Evolutionary conservation across 768 basidiomycete species (phyloP).

Genomic region (Cubamyces sp.): DNA sequence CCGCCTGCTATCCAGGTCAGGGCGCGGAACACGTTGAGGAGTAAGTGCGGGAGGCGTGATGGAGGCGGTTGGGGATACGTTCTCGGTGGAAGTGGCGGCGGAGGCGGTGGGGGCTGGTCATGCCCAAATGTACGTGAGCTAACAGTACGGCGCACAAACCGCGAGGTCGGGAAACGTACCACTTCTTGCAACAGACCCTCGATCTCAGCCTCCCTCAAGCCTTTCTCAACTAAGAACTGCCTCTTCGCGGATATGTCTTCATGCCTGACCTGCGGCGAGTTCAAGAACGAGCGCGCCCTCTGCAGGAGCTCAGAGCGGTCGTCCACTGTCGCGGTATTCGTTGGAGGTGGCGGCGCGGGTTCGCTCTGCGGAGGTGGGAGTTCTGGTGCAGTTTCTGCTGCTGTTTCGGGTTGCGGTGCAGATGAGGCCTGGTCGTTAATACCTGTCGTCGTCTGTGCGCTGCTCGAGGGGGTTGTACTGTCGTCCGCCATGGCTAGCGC

Average conservation of each 20-base stretch:
- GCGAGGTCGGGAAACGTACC: slow-evolving; percentile 42
- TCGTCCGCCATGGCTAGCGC: slow-evolving; percentile 19
- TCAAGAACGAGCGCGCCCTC: slow-evolving; percentile 66
- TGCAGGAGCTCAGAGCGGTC: slow-evolving; percentile 35
- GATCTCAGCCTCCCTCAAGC: slow-evolving; percentile 64
- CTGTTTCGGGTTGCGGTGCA: background rate
- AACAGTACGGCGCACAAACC: background rate
- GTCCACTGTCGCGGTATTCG: background rate
- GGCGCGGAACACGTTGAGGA: slow-evolving; percentile 63
- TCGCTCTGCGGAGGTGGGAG: background rate
- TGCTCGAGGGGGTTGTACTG: background rate
- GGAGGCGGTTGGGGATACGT: slow-evolving; percentile 74
- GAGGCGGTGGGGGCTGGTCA: slow-evolving; percentile 4
- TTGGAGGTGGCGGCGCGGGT: background rate
- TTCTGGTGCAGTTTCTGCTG: slow-evolving; percentile 2
- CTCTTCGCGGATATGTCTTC: slow-evolving; percentile 62
- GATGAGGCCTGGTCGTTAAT: background rate
- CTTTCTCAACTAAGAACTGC: slow-evolving; percentile 71
- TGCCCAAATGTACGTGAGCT: background rate
- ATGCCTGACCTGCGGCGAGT: slow-evolving; percentile 63
- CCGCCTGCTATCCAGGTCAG: slow-evolving; percentile 71
- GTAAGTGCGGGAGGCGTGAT: slow-evolving; percentile 67
- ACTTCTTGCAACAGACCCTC: slow-evolving; percentile 57
- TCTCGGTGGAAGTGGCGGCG: slow-evolving; percentile 59
- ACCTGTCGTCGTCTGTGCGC: background rate